Percentiles rank a stretch among this genome's conserved stretches.
Evolutionary conservation across 2,329 filamentous ascomycete genomes (phyloP).

Genomic region (Aspergillus chevalieri): DNA sequence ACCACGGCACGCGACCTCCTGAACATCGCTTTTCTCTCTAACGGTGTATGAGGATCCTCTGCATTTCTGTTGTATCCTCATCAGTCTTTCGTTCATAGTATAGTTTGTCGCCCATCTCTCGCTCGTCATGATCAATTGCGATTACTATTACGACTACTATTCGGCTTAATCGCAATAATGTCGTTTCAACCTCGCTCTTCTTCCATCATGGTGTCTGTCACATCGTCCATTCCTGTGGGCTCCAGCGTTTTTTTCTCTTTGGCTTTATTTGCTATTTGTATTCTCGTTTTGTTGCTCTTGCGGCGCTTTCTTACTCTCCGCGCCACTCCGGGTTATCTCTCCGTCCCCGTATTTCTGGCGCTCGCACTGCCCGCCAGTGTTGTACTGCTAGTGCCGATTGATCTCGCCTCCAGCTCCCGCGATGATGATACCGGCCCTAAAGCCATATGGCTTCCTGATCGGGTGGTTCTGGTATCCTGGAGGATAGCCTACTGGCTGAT

Average conservation of each 20-base stretch:
- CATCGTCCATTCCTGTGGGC: constrained; percentile 54
- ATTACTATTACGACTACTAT: constrained; percentile 1
- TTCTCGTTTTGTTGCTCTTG: constrained; percentile 74
- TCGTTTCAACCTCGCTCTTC: constrained; percentile 1
- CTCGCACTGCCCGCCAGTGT: constrained; percentile 87
- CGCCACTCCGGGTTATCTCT: constrained; percentile 80
- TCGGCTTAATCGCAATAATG: constrained; percentile 1
- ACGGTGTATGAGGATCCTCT: background rate
- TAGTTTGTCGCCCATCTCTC: background rate
- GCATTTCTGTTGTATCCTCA: constrained; percentile 1
- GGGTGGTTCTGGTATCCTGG: constrained; percentile 80
- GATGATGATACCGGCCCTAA: constrained; percentile 61
- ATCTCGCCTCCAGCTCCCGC: constrained; percentile 78
- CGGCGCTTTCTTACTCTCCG: constrained; percentile 87
- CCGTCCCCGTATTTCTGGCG: constrained; percentile 92
- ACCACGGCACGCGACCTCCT: background rate
- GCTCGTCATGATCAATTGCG: constrained; percentile 2
- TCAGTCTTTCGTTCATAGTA: too few relatives aligned
- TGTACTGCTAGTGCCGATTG: constrained; percentile 87
- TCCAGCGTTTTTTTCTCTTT: constrained; percentile 72
- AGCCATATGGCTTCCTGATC: constrained; percentile 80
- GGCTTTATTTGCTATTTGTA: constrained; percentile 66
- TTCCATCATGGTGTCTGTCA: constrained; percentile 11
- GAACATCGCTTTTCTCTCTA: background rate
- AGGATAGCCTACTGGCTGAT: constrained; percentile 96